Conservation (phyloP, 2,329 filamentous ascomycete genomes). For the Trichoderma atroviride region DNA sequence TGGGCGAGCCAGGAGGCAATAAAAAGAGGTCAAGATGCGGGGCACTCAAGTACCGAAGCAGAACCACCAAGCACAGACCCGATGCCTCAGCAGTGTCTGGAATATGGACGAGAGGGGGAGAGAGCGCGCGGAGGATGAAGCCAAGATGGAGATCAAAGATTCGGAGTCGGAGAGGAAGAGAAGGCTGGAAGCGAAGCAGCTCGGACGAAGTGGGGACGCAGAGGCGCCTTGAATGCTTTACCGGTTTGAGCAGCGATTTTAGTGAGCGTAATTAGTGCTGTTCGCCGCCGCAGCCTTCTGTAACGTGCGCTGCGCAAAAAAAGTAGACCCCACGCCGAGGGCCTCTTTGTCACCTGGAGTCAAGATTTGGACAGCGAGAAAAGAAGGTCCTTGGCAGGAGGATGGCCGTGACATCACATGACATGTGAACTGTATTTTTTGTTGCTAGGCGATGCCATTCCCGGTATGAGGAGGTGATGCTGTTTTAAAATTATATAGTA, state of each 20-base stretch:
- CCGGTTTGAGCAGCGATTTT: background rate
- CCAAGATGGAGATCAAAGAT: constrained; percentile 1
- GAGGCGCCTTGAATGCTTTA: background rate
- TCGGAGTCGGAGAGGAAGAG: constrained; percentile 15
- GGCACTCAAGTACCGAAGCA: background rate
- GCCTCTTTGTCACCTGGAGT: constrained; percentile 11
- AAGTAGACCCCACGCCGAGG: constrained; percentile 23
- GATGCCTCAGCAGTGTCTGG: background rate
- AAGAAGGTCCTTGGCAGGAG: background rate
- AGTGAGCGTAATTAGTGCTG: background rate
- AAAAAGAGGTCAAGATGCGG: background rate
- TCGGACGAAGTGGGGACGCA: constrained; percentile 19
- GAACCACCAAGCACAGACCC: background rate
- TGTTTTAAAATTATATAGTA: background rate
- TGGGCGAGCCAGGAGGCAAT: background rate
- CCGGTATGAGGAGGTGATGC: background rate
- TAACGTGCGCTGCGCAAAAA: constrained; percentile 15
- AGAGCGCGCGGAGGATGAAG: background rate
- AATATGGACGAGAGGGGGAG: background rate
- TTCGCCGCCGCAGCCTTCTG: background rate
- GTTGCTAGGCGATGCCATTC: background rate
- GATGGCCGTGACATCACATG: constrained; percentile 23
- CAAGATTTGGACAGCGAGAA: constrained; percentile 23
- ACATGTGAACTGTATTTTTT: background rate
- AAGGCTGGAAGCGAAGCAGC: constrained; percentile 24